Evolutionary conservation across 1,284 basidiomycete species (phyloP).

Genomic region (Trichosporon inkin): DNA sequence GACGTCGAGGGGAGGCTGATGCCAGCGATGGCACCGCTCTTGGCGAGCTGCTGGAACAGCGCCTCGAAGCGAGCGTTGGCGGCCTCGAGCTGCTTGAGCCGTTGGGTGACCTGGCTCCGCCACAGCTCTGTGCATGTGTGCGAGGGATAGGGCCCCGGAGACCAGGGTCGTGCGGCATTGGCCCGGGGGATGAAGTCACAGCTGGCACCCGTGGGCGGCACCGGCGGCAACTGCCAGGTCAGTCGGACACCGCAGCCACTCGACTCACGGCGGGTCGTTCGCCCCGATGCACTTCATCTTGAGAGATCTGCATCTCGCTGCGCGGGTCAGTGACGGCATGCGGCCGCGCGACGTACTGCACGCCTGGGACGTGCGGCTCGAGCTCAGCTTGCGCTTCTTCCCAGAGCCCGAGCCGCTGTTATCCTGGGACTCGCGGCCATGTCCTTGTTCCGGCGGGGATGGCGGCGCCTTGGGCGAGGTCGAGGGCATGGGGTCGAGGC

Average conservation of each 20-base stretch:
- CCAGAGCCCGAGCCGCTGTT: background rate
- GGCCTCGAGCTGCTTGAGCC: constrained; percentile 21
- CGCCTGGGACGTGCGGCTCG: constrained; percentile 23
- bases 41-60: constrained; percentile 11
- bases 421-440: background rate
- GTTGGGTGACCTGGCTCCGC: constrained; percentile 22
- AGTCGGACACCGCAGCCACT: background rate
- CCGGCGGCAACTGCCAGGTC: constrained; percentile 18
- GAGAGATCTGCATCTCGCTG: constrained; percentile 24
- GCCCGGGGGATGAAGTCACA: constrained; percentile 27
- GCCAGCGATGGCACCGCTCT: background rate
- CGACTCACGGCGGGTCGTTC: constrained; percentile 20
- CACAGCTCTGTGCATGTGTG: constrained; percentile 28
- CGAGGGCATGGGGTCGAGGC: background rate
- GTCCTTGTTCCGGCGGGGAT: background rate
- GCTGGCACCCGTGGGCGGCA: constrained; percentile 22
- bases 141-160: constrained; percentile 20
- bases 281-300: constrained; percentile 30
- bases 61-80: constrained; percentile 17
- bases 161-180: constrained; percentile 23
- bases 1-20: background rate
- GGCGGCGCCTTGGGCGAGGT: background rate
- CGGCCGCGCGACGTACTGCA: constrained; percentile 18
- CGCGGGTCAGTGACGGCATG: background rate
- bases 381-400: constrained; percentile 22